These are phyloP conservation scores for Alternaria alternata DNA, from an alignment of 2,329 filamentous ascomycete species.

Conservation along the genomic window DNA sequence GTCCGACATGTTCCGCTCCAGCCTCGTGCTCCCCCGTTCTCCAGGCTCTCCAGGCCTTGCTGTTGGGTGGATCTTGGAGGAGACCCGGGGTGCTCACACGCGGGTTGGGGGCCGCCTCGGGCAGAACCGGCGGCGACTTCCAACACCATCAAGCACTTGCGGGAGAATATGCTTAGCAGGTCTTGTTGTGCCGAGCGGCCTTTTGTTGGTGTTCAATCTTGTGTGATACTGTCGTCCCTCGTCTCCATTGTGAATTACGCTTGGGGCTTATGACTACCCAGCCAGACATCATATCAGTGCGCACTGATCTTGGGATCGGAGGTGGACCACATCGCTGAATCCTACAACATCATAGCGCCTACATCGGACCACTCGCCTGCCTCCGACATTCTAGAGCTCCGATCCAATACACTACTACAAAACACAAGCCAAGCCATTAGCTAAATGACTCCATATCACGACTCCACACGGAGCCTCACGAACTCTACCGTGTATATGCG, in stretches of 20 bases:
- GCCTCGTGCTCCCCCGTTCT: slow-evolving; percentile 6
- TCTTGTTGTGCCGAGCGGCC: not conserved
- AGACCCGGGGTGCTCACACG: slow-evolving; percentile 1
- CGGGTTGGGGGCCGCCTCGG: not conserved
- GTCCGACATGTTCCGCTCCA: slow-evolving; percentile 13
- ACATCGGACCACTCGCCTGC: not conserved
- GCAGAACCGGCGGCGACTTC: slow-evolving; percentile 2
- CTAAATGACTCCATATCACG: not conserved
- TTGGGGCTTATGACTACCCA: not conserved
- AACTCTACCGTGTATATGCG: not conserved
- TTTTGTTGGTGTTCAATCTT: not conserved
- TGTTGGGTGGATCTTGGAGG: not conserved
- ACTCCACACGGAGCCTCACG: not conserved
- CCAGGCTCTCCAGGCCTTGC: slow-evolving; percentile 7
- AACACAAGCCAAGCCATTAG: not conserved
- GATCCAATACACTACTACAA: not conserved
- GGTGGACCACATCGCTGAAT: slow-evolving; percentile 1
- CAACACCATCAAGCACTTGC: not conserved
- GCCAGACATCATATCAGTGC: not conserved
- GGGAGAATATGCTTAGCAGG: not conserved
- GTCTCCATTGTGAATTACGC: not conserved
- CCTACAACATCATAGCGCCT: not conserved
- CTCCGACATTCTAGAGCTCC: slow-evolving; percentile 1
- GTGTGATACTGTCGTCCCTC: not conserved
- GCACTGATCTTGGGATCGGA: not conserved